Base-by-base conservation (phyloP, 2,329 filamentous ascomycete genomes). In the Cyphellophora attinorum region DNA sequence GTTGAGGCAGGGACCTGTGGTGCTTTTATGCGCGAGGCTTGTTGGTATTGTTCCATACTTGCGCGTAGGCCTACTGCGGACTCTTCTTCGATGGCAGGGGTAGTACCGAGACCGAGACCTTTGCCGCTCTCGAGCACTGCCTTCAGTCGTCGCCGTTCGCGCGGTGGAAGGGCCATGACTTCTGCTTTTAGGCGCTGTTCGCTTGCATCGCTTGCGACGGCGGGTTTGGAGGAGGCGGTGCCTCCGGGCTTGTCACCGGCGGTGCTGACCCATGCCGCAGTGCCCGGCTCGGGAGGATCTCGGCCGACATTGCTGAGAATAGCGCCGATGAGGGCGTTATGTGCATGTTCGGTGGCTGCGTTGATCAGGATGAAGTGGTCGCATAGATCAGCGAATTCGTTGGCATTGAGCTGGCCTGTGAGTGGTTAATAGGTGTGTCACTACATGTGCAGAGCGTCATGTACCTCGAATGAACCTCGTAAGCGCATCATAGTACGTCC, bases 171-270 rank as follows among this genome's bases (percentile, higher is more conserved):
- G 36, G 70, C 65, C 75, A 79, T 80, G 11, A 78, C 66, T 57
- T 80, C 76, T 17, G 65, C 65, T 57, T 78, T 79, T 32, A 79
- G 55, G 43, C 75, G 57, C 53, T 78, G 74, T 51, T 79, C 75
- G 27, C 68, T 68, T 35, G 70, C 71, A 60, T 79, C 74, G 31
- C 72, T 72, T 5, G 18, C 21, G 19, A 47, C 34, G 19, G 64
- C 60, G 11, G 67, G 66, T 47, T 68, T 68, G 8, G 61, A 62
- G 23, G 66, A 55, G 34, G 62, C 53, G 11, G 35, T 31, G 18
- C 41, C 31, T 6, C 60, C 62, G 11, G 64, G 61, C 48, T 69
- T 69, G 52, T 69, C 65, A 41, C 73, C 76, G 19, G 74, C 73
- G 25, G 71, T 70, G 25, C 41, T 48, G 31, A 80, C 76, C 72